Percentiles rank a stretch among this genome's conserved stretches.
These are phyloP conservation scores for Colletotrichum theobromicola DNA, from an alignment of 2,329 filamentous ascomycete species.

Conservation along the genomic window DNA sequence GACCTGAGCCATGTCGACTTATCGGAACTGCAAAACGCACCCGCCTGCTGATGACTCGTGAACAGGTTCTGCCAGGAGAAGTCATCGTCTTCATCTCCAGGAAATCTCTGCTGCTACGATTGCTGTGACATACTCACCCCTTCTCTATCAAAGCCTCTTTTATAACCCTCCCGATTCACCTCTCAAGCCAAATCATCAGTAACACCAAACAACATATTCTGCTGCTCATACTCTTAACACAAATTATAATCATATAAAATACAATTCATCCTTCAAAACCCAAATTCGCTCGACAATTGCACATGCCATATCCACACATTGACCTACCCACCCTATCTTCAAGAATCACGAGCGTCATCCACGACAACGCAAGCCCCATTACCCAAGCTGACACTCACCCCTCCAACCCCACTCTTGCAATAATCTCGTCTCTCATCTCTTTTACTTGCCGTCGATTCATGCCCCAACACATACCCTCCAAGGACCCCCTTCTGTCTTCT, in stretches of 20 bases:
- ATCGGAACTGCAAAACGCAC: rapidly evolving
- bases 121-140: too few species aligned
- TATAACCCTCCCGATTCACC: not conserved
- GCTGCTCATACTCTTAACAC: not conserved
- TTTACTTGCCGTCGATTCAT: rapidly evolving
- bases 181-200: not conserved
- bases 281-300: too few species aligned
- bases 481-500: not conserved
- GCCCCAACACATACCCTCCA: not conserved
- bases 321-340: too few species aligned
- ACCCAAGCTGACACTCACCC: rapidly evolving
- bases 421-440: not conserved
- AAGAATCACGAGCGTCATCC: not conserved
- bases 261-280: not conserved
- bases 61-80: not conserved
- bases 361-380: rapidly evolving
- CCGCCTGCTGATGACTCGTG: rapidly evolving
- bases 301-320: not conserved
- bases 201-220: too few species aligned
- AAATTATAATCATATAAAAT: not conserved
- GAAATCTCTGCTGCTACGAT: too few species aligned
- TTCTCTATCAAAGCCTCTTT: too few species aligned
- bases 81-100: too few species aligned
- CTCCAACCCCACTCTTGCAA: not conserved
- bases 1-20: rapidly evolving